phyloP scores from a whole-genome alignment of 2,329 filamentous ascomycete genomes.

The Cladosporium sp. region DNA sequence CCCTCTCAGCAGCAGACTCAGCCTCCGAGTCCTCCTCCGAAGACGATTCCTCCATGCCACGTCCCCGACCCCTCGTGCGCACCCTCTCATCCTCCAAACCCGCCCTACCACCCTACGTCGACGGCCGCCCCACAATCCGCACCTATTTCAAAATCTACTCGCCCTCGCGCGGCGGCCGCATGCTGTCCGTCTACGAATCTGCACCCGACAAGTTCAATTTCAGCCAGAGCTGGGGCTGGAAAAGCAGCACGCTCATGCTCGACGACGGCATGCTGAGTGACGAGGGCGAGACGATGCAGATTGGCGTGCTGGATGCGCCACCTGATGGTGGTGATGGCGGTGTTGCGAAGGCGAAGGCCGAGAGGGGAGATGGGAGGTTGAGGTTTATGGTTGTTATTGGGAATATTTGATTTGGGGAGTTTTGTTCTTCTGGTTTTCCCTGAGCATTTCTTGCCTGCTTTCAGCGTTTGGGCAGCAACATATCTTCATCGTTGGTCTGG shows the following conservation, averaged over 20 bases:
- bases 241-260: conserved; percentile 59
- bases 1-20: not conserved
- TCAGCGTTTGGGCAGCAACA: not conserved
- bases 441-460: not conserved
- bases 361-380: conserved; percentile 50
- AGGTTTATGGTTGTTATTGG: conserved; percentile 63
- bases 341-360: conserved; percentile 29
- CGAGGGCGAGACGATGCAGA: conserved; percentile 37
- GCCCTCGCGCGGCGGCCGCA: conserved; percentile 58
- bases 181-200: conserved; percentile 60
- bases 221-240: conserved; percentile 63
- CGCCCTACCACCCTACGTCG: conserved; percentile 55
- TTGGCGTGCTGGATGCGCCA: conserved; percentile 35
- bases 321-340: conserved; percentile 19
- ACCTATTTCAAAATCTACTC: conserved; percentile 64
- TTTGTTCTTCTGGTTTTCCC: not conserved
- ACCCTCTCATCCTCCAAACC: conserved; percentile 22
- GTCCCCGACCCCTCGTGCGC: not conserved
- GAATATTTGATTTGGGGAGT: conserved; percentile 39
- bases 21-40: conserved; percentile 33
- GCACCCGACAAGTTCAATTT: conserved; percentile 62
- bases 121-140: conserved; percentile 57
- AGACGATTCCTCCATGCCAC: conserved; percentile 27
- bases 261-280: conserved; percentile 46
- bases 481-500: not conserved